Evolutionary conservation across 176 grass and related monocot species (phyloP).

Genomic region (Metroxylon sagu): DNA sequence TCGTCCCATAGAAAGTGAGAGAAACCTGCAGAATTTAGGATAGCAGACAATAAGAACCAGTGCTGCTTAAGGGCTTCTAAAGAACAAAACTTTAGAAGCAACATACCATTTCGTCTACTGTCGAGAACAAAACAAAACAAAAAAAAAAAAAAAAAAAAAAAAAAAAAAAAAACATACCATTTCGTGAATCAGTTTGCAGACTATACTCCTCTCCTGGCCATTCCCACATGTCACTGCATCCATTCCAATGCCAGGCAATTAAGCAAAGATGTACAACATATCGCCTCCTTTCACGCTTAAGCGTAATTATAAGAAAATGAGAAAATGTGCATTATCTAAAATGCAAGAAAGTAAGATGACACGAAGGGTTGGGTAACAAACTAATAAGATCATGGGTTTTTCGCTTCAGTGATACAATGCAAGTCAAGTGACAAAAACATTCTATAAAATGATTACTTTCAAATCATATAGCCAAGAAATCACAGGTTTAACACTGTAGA

Average conservation of each 20-base stretch:
- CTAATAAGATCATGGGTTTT: too few relatives aligned
- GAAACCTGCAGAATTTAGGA: slow-evolving; percentile 31
- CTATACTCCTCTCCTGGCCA: slow-evolving; percentile 51
- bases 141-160: background rate
- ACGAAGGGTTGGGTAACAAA: too few relatives aligned
- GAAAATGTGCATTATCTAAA: too few relatives aligned
- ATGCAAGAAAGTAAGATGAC: too few relatives aligned
- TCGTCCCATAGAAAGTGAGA: slow-evolving; percentile 56
- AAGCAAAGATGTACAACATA: background rate
- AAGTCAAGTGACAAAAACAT: too few relatives aligned
- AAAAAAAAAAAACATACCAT: slow-evolving; percentile 31
- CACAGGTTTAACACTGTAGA: too few relatives aligned
- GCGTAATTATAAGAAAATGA: background rate
- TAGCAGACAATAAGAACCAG: background rate
- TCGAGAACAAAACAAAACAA: too few relatives aligned
- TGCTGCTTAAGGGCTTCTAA: background rate
- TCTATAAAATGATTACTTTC: too few relatives aligned
- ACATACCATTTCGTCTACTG: slow-evolving; percentile 35
- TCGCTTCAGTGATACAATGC: too few relatives aligned
- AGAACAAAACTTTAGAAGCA: background rate
- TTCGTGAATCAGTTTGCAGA: slow-evolving; percentile 51
- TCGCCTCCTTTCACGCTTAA: background rate
- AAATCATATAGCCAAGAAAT: too few relatives aligned
- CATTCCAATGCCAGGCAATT: slow-evolving; percentile 1
- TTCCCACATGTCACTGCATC: slow-evolving; percentile 64